A percentile compares a stretch with the other conserved stretches of the same genome.
phyloP scores from a whole-genome alignment of 441 rosid genomes.

The Gossypium davidsonii region DNA sequence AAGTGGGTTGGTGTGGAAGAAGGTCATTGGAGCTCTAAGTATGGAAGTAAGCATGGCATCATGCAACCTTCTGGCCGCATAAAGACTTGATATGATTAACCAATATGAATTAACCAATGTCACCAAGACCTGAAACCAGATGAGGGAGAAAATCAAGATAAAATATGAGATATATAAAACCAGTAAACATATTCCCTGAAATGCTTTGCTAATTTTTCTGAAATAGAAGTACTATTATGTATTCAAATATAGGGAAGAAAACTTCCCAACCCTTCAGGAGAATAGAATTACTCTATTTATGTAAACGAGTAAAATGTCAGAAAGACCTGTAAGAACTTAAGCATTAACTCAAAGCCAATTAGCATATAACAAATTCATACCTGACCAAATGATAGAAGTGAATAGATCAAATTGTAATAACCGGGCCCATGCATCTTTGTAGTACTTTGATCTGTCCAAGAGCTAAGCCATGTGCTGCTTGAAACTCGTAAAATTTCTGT shows the following conservation, averaged over 20 bases:
- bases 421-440: slow-evolving; percentile 51
- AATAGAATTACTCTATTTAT: neutral
- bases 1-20: slow-evolving; percentile 93
- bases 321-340: neutral
- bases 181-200: neutral
- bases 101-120: slow-evolving; percentile 83
- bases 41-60: slow-evolving; percentile 86
- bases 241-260: neutral
- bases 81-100: slow-evolving; percentile 80
- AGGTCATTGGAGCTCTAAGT: slow-evolving; percentile 95
- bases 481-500: slow-evolving; percentile 86
- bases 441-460: slow-evolving; percentile 84
- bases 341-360: neutral
- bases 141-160: slow-evolving; percentile 1
- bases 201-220: slow-evolving; percentile 2
- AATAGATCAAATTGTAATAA: slow-evolving; percentile 68
- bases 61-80: slow-evolving; percentile 83
- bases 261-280: neutral
- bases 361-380: slow-evolving; percentile 31
- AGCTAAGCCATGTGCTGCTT: slow-evolving; percentile 96
- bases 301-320: neutral
- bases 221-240: slow-evolving; percentile 4
- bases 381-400: slow-evolving; percentile 81
- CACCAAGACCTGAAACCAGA: slow-evolving; percentile 63
- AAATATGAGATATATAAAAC: neutral